A percentile compares a stretch with the other conserved stretches of the same genome.
Evolutionary conservation across 225 moss, liverwort and hornwort species (phyloP).

Genomic region (Pseudisothecium myosuroides): DNA sequence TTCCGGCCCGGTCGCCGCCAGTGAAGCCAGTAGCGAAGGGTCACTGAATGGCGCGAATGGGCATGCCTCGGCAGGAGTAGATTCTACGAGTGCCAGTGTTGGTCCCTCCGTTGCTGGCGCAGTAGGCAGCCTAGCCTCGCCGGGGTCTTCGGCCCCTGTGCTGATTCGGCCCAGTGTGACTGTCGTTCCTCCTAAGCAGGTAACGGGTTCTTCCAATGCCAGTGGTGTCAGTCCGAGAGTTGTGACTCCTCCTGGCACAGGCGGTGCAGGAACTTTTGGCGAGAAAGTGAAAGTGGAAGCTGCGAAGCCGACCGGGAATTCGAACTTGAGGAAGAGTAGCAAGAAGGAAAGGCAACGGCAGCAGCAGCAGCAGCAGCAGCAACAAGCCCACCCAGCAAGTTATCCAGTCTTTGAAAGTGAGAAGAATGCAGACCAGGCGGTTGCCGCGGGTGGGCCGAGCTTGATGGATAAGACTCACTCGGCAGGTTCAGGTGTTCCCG

Average conservation of each 20-base stretch:
- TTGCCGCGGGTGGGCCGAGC: not conserved
- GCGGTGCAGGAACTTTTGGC: slow-evolving; percentile 28
- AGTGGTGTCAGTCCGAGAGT: slow-evolving; percentile 58
- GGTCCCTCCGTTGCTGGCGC: slow-evolving; percentile 9
- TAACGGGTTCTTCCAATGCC: slow-evolving; percentile 32
- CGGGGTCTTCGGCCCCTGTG: slow-evolving; percentile 15
- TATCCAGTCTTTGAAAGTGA: slow-evolving; percentile 11
- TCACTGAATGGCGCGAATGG: slow-evolving; percentile 27
- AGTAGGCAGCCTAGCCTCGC: slow-evolving; percentile 9
- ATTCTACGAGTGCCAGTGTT: slow-evolving; percentile 4
- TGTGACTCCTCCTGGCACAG: slow-evolving; percentile 39
- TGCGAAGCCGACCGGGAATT: slow-evolving; percentile 29
- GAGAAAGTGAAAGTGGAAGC: slow-evolving; percentile 64
- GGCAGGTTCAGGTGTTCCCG: not conserved
- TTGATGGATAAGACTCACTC: not conserved
- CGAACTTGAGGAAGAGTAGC: slow-evolving; percentile 37
- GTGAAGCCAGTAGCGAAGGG: slow-evolving; percentile 27
- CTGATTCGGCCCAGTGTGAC: slow-evolving; percentile 36
- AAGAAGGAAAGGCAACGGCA: slow-evolving; percentile 76
- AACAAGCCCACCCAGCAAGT: slow-evolving; percentile 1
- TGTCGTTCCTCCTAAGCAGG: slow-evolving; percentile 43
- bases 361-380: slow-evolving; percentile 1
- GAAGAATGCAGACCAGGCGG: slow-evolving; percentile 7
- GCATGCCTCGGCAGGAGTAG: slow-evolving; percentile 23
- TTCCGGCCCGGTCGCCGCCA: slow-evolving; percentile 12